These are phyloP conservation scores for Aspergillus quadrilineatus DNA, from an alignment of 2,329 filamentous ascomycete genomes.

Conservation along the genomic window DNA sequence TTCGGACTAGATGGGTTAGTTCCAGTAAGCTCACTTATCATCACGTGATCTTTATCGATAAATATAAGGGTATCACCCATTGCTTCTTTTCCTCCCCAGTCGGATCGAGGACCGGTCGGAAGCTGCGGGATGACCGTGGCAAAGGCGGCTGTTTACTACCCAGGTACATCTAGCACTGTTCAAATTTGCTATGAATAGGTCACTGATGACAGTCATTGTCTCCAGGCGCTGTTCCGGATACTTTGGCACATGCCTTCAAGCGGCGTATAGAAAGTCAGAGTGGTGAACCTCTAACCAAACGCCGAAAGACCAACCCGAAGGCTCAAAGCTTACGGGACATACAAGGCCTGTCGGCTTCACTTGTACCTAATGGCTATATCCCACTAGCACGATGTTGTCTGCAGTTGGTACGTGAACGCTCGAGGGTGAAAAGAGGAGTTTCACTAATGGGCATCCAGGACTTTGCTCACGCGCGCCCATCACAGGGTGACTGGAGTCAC, in stretches of 20 bases:
- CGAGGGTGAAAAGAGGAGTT: neutral
- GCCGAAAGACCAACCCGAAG: slow-evolving; percentile 30
- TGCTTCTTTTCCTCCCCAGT: neutral
- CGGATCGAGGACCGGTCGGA: slow-evolving; percentile 3
- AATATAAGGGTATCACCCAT: slow-evolving; percentile 4
- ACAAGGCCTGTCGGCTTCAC: slow-evolving; percentile 17
- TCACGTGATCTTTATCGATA: slow-evolving; percentile 20
- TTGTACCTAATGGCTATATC: slow-evolving; percentile 32
- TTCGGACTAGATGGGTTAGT: neutral
- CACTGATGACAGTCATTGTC: slow-evolving; percentile 5
- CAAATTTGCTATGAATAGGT: neutral
- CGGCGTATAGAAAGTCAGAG: slow-evolving; percentile 15
- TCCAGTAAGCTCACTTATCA: slow-evolving; percentile 12
- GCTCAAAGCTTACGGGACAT: slow-evolving; percentile 20
- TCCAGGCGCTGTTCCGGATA: slow-evolving; percentile 25
- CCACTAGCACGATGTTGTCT: slow-evolving; percentile 32
- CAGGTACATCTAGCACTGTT: slow-evolving; percentile 9
- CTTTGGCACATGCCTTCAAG: slow-evolving; percentile 25
- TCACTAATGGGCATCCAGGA: slow-evolving; percentile 18
- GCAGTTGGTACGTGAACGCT: slow-evolving; percentile 28
- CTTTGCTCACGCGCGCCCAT: slow-evolving; percentile 10
- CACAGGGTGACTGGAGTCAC: neutral
- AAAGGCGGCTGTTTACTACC: slow-evolving; percentile 13
- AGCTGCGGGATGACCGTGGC: slow-evolving; percentile 19
- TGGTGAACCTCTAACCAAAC: slow-evolving; percentile 30